phyloP scores from a whole-genome alignment of 2,329 filamentous ascomycete genomes.

The Elsinoe australis region DNA sequence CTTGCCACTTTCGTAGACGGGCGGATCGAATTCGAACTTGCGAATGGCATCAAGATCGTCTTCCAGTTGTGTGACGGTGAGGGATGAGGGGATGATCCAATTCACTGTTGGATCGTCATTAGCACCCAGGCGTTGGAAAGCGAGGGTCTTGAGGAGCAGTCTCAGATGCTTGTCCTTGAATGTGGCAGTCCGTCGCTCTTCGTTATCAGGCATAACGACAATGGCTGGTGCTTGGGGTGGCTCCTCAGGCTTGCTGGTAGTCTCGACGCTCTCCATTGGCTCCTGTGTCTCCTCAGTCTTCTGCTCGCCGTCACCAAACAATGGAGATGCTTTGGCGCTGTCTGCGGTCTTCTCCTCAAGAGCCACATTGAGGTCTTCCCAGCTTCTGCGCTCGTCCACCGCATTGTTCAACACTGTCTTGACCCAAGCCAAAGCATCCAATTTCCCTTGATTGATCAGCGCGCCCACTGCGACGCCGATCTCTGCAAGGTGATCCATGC shows the following conservation, averaged over 20 bases:
- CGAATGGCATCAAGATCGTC: conserved; percentile 66
- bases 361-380: conserved; percentile 64
- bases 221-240: conserved; percentile 42
- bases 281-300: too few species aligned
- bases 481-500: conserved; percentile 56
- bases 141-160: conserved; percentile 70
- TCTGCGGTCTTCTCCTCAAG: conserved; percentile 21
- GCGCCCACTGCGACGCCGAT: conserved; percentile 73
- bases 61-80: conserved; percentile 58
- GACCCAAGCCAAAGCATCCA: conserved; percentile 72
- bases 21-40: conserved; percentile 69
- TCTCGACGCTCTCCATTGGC: too few species aligned
- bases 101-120: conserved; percentile 67
- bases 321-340: conserved; percentile 22
- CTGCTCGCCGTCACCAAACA: conserved; percentile 25
- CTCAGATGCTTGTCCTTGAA: conserved; percentile 86
- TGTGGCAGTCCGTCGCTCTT: conserved; percentile 62
- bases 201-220: conserved; percentile 55
- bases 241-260: too few species aligned
- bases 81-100: conserved; percentile 66
- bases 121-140: conserved; percentile 56
- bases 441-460: conserved; percentile 70
- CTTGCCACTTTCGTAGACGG: conserved; percentile 66
- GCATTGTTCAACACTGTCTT: conserved; percentile 63
- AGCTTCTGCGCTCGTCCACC: conserved; percentile 64